phyloP scores from a whole-genome alignment of 345 rosid genomes.

The Erysimum cheiranthoides region DNA sequence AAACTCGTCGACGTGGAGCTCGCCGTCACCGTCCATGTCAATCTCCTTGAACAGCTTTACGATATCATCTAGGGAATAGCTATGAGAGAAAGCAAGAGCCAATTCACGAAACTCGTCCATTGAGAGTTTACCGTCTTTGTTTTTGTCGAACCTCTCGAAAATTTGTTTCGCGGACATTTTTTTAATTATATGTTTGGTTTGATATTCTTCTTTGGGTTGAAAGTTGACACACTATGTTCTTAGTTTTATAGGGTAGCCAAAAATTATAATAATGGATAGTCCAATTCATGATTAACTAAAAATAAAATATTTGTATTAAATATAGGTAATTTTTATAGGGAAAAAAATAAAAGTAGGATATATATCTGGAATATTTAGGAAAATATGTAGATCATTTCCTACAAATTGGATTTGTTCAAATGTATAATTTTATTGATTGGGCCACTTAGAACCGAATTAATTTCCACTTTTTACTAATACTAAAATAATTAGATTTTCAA shows the following conservation, averaged over 20 bases:
- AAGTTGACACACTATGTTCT: neutral
- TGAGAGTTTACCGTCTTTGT: slow-evolving; percentile 30
- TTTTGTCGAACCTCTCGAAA: slow-evolving; percentile 25
- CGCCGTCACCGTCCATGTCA: slow-evolving; percentile 33
- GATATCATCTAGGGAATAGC: neutral
- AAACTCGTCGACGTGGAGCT: slow-evolving; percentile 17
- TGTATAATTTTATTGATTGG: too few species aligned
- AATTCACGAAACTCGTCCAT: slow-evolving; percentile 17
- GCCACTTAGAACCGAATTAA: too few species aligned
- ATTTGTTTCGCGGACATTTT: slow-evolving; percentile 26
- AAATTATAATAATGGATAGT: neutral
- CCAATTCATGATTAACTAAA: too few species aligned
- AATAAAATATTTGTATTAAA: too few species aligned
- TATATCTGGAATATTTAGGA: too few species aligned
- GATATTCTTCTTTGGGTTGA: neutral
- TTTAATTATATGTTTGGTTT: neutral
- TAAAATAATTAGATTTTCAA: too few species aligned
- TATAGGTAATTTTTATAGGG: too few species aligned
- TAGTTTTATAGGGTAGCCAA: neutral
- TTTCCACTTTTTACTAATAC: too few species aligned
- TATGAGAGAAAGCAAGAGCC: slow-evolving; percentile 12
- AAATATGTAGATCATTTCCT: too few species aligned
- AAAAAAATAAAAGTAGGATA: too few species aligned
- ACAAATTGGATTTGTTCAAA: too few species aligned
- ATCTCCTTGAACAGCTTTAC: slow-evolving; percentile 20